A percentile compares a stretch with the other conserved stretches of the same genome.
Conservation (phyloP, 306 rosid species). For the Castanea mollissima region DNA sequence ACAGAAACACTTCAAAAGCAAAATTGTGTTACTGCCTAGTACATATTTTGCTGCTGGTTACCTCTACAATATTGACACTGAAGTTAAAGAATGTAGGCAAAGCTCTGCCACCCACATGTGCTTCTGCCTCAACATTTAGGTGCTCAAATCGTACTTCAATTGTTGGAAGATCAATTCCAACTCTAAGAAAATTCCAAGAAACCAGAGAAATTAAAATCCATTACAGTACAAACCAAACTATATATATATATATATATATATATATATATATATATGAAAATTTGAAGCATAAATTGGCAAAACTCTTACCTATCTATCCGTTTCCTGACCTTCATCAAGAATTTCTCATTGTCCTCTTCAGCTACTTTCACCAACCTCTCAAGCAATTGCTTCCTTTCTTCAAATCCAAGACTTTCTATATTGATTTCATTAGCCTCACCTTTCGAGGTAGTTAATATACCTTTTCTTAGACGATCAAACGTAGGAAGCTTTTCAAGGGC, state of each 20-base stretch:
- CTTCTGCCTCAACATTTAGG: conserved; percentile 46
- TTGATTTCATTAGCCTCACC: conserved; percentile 51
- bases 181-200: conserved; percentile 30
- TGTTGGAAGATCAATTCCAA: conserved; percentile 55
- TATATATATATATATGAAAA: background rate
- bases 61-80: conserved; percentile 26
- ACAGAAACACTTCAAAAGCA: background rate
- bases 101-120: conserved; percentile 46
- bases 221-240: background rate
- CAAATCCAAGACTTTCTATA: conserved; percentile 42
- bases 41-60: background rate
- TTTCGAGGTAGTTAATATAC: conserved; percentile 42
- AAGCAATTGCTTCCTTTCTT: conserved; percentile 33
- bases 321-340: conserved; percentile 51
- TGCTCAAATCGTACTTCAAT: conserved; percentile 61
- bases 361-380: conserved; percentile 35
- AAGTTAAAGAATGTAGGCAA: conserved; percentile 32
- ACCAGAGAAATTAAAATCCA: background rate
- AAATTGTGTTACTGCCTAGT: background rate
- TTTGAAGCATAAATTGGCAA: background rate
- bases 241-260: background rate
- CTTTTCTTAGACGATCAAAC: conserved; percentile 64
- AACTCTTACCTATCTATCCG: conserved; percentile 55
- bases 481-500: conserved; percentile 70
- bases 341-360: conserved; percentile 45